These are phyloP conservation scores for Termitomyces sp. DNA, from an alignment of 768 basidiomycete genomes.

Conservation along the genomic window DNA sequence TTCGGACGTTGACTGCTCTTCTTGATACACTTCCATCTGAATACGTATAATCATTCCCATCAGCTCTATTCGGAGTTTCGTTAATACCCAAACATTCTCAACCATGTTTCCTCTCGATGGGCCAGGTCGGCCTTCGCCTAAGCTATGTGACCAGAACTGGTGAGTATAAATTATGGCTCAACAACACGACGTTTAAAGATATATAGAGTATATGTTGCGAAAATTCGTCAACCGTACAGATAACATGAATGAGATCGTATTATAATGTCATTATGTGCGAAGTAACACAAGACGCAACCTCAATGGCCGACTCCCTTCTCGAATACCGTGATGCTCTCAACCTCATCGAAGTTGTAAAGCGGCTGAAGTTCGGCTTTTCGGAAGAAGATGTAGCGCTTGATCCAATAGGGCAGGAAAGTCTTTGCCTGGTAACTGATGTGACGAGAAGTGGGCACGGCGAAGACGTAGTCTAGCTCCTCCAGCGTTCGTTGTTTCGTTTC, in stretches of 20 bases:
- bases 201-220: not conserved
- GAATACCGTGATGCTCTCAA: slow-evolving; percentile 37
- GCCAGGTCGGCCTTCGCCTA: too few species aligned
- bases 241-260: not conserved
- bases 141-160: too few species aligned
- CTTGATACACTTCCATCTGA: too few species aligned
- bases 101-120: too few species aligned
- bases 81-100: too few species aligned
- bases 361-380: slow-evolving; percentile 33
- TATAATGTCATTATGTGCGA: not conserved
- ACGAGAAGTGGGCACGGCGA: slow-evolving; percentile 42
- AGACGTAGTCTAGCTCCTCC: slow-evolving; percentile 46
- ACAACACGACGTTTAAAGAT: not conserved
- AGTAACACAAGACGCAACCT: not conserved
- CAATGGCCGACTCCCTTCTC: slow-evolving; percentile 37
- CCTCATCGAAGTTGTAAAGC: slow-evolving; percentile 50
- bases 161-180: not conserved
- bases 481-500: slow-evolving; percentile 52
- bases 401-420: slow-evolving; percentile 45
- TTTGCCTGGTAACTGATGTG: slow-evolving; percentile 40
- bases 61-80: too few species aligned
- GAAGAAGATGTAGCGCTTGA: slow-evolving; percentile 41
- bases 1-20: too few species aligned
- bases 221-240: not conserved
- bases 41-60: too few species aligned